These are phyloP conservation scores for Lobosporangium transversale DNA, from an alignment of 192 early-diverging fungal species.

Conservation along the genomic window DNA sequence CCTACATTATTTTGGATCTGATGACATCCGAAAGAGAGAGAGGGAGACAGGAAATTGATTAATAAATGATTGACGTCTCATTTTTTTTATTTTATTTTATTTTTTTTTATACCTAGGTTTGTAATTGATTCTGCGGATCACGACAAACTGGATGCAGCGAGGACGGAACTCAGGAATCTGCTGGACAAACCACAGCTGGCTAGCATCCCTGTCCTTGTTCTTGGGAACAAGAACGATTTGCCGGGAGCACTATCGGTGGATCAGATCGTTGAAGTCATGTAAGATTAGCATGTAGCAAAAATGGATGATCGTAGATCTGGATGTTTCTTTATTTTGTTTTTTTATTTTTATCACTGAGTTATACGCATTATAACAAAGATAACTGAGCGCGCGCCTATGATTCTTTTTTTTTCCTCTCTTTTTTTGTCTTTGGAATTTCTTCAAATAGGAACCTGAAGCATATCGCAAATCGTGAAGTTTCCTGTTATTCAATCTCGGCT, in stretches of 20 bases:
- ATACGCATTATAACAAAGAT: no score
- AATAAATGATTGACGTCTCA: no score
- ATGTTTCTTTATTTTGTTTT: no score
- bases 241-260: slow-evolving; percentile 89
- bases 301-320: no score
- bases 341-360: no score
- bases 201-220: slow-evolving; percentile 93
- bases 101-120: slow-evolving; percentile 66
- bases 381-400: no score
- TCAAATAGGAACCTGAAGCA: slow-evolving; percentile 79
- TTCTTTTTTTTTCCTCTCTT: no score
- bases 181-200: slow-evolving; percentile 95
- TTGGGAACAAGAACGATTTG: slow-evolving; percentile 99
- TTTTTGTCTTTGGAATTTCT: no score
- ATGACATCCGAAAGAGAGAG: neutral
- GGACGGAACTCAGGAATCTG: slow-evolving; percentile 89
- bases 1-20: neutral
- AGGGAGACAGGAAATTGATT: neutral
- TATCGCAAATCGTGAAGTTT: slow-evolving; percentile 94
- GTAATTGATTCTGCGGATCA: slow-evolving; percentile 97
- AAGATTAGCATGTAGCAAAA: slow-evolving; percentile 28
- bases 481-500: slow-evolving; percentile 98
- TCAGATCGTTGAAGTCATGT: slow-evolving; percentile 91
- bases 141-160: slow-evolving; percentile 90
- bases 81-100: neutral